Evolutionary conservation across 2,329 filamentous ascomycete genomes (phyloP), one percentile per base, ranked within the genome.

Genomic region (Penicillium glabrum): DNA sequence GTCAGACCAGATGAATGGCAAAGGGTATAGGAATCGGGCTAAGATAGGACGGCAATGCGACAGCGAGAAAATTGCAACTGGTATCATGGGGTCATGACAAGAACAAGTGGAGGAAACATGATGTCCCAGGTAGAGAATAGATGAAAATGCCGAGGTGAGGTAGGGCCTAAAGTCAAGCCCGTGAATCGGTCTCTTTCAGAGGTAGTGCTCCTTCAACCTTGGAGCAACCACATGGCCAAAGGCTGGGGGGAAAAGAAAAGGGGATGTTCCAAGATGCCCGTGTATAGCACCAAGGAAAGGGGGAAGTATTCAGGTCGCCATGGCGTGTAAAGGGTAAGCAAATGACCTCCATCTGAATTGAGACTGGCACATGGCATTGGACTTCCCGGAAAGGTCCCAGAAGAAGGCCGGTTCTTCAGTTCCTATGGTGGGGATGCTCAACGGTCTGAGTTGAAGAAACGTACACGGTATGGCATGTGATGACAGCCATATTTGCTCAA

Each of bases 81-180:
- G 49, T 59, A 58, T 58, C 61, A 51, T 61, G 56, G 55, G 33
- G 45, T 59, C 60, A 52, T 61, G 59, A 63, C 51, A 56, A 43
- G 39, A 45, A 44, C 21, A 16, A 39, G 23, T 29, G 29, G 44
- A 50, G 51, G 9, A 16, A 31, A 37, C 37, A 14, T 26, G 45
- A 2, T 19, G n/a, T 31, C 31, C 23, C 19, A 19, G 26, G 29
- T 7, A 26, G 21, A 44, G 19, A 43, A 33, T 26, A 29, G 24
- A 53, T 13, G 43, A 8, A 24, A 53, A 46, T 35, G 39, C 45
- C 21, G 6, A 19, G 26, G 21, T 11, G n/a, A 26, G 9, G 26
- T 19, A 29, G 16, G 26, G 45, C 10, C 5, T 19, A 31, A 31
- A 19, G 3, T 19, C 10, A 41, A 21, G 39, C 39, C 19, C 39